phyloP scores from a whole-genome alignment of 768 basidiomycete species.

The Tulasnella sp. region DNA sequence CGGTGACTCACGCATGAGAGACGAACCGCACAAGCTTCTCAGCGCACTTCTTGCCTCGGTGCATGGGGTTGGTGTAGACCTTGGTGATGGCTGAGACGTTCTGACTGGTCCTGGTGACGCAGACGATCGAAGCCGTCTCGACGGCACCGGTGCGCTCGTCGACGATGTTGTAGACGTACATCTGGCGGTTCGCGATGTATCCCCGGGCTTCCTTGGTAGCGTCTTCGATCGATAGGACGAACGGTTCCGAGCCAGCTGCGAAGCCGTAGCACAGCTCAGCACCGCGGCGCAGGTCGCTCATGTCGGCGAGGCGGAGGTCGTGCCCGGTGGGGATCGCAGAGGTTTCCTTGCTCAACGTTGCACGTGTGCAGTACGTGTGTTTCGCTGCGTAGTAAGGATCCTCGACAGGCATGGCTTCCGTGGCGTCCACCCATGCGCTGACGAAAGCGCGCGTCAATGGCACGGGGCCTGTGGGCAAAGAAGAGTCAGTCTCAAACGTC shows the following conservation, averaged over 20 bases:
- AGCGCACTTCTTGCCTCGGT: conserved; percentile 56
- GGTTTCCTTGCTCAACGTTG: conserved; percentile 39
- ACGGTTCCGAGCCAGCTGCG: conserved; percentile 55
- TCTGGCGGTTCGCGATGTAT: conserved; percentile 47
- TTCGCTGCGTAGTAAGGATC: conserved; percentile 62
- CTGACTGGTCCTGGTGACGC: conserved; percentile 58
- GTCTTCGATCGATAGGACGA: conserved; percentile 43
- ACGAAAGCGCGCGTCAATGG: conserved; percentile 49
- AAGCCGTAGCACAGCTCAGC: conserved; percentile 55
- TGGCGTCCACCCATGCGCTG: conserved; percentile 47
- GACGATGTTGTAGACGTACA: conserved; percentile 59
- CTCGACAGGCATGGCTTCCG: conserved; percentile 42
- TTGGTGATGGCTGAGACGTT: conserved; percentile 64
- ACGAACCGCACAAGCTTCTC: conserved; percentile 55
- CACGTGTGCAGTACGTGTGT: conserved; percentile 52
- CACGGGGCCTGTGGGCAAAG: conserved; percentile 39
- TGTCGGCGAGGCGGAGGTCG: conserved; percentile 46
- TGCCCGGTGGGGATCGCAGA: conserved; percentile 38
- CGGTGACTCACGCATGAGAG: conserved; percentile 15
- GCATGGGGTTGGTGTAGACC: conserved; percentile 57
- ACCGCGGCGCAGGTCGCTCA: conserved; percentile 43
- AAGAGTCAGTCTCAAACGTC: too few relatives aligned
- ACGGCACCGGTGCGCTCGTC: background rate
- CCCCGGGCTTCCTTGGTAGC: conserved; percentile 53
- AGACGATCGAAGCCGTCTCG: conserved; percentile 60